Evolutionary conservation across 495 filamentous ascomycete genomes (phyloP).

Genomic region (Friedmanniomyces simplex): DNA sequence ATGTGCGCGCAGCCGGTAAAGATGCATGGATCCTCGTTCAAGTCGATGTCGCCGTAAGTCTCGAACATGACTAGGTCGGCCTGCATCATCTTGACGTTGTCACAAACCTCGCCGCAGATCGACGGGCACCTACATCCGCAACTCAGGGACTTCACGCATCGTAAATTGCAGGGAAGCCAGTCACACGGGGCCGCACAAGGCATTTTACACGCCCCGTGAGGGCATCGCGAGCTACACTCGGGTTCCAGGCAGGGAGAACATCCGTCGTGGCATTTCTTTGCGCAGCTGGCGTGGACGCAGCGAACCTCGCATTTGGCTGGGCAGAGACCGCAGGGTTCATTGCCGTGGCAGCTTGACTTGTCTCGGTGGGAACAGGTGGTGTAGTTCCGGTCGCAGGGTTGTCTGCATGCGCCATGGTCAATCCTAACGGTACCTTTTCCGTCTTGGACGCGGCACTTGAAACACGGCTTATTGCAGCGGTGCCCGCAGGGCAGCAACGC

Average conservation of each 20-base stretch:
- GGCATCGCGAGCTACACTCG: slow-evolving; percentile 47
- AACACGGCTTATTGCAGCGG: slow-evolving; percentile 43
- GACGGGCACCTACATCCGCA: slow-evolving; percentile 52
- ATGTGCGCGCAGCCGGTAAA: slow-evolving; percentile 58
- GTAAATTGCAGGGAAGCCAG: slow-evolving; percentile 52
- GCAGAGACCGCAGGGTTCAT: too few relatives aligned
- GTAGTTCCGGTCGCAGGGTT: slow-evolving; percentile 39
- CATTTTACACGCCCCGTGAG: slow-evolving; percentile 47
- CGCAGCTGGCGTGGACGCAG: slow-evolving; percentile 54
- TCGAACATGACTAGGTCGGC: slow-evolving; percentile 45
- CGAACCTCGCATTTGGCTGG: too few relatives aligned
- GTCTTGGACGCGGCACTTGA: slow-evolving; percentile 35
- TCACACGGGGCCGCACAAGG: slow-evolving; percentile 55
- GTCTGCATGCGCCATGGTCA: slow-evolving; percentile 34
- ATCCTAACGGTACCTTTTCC: slow-evolving; percentile 21
- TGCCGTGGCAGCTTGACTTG: too few relatives aligned
- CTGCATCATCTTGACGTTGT: slow-evolving; percentile 34
- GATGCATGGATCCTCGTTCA: slow-evolving; percentile 50
- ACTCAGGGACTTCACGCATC: slow-evolving; percentile 45
- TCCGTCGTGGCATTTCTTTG: slow-evolving; percentile 49
- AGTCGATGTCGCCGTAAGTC: slow-evolving; percentile 45
- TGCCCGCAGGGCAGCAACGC: slow-evolving; percentile 49
- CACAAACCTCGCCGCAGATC: slow-evolving; percentile 55
- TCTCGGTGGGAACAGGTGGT: background rate
- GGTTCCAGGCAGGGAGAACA: slow-evolving; percentile 54